These are phyloP conservation scores for Kondoa subrosea DNA, from an alignment of 768 basidiomycete genomes.

Conservation along the genomic window DNA sequence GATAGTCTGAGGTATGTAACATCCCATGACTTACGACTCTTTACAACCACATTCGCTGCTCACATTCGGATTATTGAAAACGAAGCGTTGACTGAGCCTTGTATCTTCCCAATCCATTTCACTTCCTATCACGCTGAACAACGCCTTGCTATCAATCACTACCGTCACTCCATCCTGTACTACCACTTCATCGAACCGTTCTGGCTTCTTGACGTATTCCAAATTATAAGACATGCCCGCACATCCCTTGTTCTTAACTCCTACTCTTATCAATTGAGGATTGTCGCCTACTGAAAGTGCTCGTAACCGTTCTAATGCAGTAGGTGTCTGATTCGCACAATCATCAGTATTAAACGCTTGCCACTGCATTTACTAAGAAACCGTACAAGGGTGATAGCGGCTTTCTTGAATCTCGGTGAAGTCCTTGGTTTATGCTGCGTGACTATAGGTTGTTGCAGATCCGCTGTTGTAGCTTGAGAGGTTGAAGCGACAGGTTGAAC, in stretches of 20 bases:
- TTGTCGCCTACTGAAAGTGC: constrained; percentile 52
- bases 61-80: constrained; percentile 54
- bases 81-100: constrained; percentile 49
- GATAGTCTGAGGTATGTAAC: background rate
- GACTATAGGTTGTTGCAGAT: background rate
- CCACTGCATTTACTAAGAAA: background rate
- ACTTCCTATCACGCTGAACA: constrained; percentile 95
- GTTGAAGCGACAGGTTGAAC: background rate
- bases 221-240: constrained; percentile 78
- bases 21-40: background rate
- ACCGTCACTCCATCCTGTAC: constrained; percentile 88
- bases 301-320: constrained; percentile 54
- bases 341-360: too few relatives aligned
- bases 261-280: constrained; percentile 82
- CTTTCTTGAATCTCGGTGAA: constrained; percentile 30
- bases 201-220: constrained; percentile 80
- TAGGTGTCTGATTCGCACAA: constrained; percentile 46
- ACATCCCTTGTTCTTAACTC: constrained; percentile 93
- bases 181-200: constrained; percentile 87
- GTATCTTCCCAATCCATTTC: constrained; percentile 99
- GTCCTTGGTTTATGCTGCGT: background rate
- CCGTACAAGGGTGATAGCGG: constrained; percentile 33
- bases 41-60: constrained; percentile 64
- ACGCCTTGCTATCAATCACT: constrained; percentile 70
- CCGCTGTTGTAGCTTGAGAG: background rate